phyloP scores from a whole-genome alignment of 768 basidiomycete species.

The Trametes cubensis region DNA sequence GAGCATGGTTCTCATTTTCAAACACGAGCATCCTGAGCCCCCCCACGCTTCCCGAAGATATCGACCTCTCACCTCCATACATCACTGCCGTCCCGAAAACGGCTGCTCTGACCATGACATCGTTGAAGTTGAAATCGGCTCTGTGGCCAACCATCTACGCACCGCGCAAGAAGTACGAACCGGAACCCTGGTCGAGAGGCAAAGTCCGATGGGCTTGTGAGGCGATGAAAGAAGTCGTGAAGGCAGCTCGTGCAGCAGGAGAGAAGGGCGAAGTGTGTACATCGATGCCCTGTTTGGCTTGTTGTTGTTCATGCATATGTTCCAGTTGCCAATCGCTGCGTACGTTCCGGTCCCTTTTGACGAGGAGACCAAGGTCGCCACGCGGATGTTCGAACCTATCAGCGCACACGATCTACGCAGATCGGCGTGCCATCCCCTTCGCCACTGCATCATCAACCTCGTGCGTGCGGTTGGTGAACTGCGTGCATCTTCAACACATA shows the following conservation, averaged over 20 bases:
- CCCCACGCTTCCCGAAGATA: slow-evolving; percentile 54
- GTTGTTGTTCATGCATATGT: neutral
- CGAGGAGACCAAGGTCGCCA: slow-evolving; percentile 28
- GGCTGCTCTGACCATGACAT: slow-evolving; percentile 66
- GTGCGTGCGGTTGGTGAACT: slow-evolving; percentile 68
- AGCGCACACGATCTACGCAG: slow-evolving; percentile 71
- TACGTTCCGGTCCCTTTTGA: slow-evolving; percentile 62
- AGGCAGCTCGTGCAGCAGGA: slow-evolving; percentile 51
- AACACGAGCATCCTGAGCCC: slow-evolving; percentile 30
- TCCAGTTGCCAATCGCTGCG: slow-evolving; percentile 75
- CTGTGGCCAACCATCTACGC: slow-evolving; percentile 88
- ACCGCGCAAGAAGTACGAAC: slow-evolving; percentile 68
- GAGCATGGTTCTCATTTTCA: slow-evolving; percentile 58
- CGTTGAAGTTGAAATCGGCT: slow-evolving; percentile 64
- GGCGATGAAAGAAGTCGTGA: slow-evolving; percentile 58
- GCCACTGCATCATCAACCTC: slow-evolving; percentile 82
- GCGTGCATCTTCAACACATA: slow-evolving; percentile 36
- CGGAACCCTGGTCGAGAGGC: slow-evolving; percentile 65
- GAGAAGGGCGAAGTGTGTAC: slow-evolving; percentile 58
- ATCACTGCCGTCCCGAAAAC: slow-evolving; percentile 61
- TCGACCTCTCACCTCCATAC: slow-evolving; percentile 57
- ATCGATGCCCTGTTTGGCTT: neutral
- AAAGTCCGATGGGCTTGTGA: slow-evolving; percentile 75
- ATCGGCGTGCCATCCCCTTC: slow-evolving; percentile 73
- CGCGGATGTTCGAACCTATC: slow-evolving; percentile 40